Percentiles rank a stretch among this genome's conserved stretches.
phyloP scores from a whole-genome alignment of 2,329 filamentous ascomycete species.

The Macrophomina pseudophaseolina region DNA sequence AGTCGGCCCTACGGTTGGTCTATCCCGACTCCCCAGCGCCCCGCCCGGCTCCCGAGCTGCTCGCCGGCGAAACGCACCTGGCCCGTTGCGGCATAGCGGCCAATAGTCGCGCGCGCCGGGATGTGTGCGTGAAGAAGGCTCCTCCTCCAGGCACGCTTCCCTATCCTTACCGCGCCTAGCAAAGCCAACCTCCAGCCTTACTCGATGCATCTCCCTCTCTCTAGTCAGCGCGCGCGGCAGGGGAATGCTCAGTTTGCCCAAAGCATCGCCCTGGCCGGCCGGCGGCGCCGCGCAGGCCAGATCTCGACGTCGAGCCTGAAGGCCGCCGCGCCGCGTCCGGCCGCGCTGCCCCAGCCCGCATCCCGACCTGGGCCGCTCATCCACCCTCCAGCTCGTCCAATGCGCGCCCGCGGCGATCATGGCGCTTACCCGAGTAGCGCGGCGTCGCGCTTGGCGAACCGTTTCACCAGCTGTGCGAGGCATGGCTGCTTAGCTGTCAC shows the following conservation, averaged over 20 bases:
- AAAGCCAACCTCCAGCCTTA: not conserved
- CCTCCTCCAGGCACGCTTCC: not conserved
- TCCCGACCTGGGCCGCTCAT: conserved; percentile 6
- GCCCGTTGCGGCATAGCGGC: conserved; percentile 15
- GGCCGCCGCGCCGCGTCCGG: conserved; percentile 8
- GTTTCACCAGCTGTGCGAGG: conserved; percentile 16
- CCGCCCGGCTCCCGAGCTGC: conserved; percentile 8
- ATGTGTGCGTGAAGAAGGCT: not conserved
- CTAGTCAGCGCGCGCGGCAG: conserved; percentile 8
- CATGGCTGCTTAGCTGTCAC: conserved; percentile 16
- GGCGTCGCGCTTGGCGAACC: conserved; percentile 16
- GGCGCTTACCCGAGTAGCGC: conserved; percentile 15
- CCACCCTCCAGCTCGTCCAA: conserved; percentile 8
- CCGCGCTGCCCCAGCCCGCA: not conserved
- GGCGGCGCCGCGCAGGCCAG: not conserved
- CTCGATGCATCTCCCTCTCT: not conserved
- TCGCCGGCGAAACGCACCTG: not conserved
- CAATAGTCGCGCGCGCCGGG: conserved; percentile 7
- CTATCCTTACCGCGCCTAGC: not conserved
- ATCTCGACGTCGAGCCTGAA: not conserved
- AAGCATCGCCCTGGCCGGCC: conserved; percentile 15
- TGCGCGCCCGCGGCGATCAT: conserved; percentile 8
- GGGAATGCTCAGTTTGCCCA: conserved; percentile 10
- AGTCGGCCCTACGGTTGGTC: not conserved
- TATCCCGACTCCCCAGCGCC: not conserved